Base-by-base conservation (phyloP, 441 rosid genomes). In the Rhodomyrtus psidioides region DNA sequence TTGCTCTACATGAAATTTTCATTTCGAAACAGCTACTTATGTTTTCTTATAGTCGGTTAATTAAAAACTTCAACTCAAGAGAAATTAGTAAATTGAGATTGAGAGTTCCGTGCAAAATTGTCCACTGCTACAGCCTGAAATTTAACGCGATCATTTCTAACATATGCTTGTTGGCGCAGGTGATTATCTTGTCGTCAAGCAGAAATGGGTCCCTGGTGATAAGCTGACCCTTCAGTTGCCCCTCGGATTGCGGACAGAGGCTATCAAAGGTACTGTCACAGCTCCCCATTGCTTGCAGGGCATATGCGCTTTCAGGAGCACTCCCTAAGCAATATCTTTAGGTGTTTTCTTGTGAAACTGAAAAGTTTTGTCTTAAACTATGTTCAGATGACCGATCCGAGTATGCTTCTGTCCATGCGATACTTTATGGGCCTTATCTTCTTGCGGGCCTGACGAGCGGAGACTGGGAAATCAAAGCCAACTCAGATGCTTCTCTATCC, bases 401-500 rank as follows among this genome's bases (percentile, higher is more conserved):
- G 42, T 93, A 92, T 85, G 90, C 94, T 86, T 95, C 99, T 3
- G 53, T 97, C 81, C 93, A 91, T 75, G 98, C 98, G 7, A 94
- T 97, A 86, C 95, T 97, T 7, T 97, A 92, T 84, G 98, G 99
- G 12, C 99, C 97, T 15, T 94, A 95, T 88, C 92, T 95, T 84
- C 96, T 97, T 85, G 95, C 93, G 4, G 98, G 98, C 44, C 92
- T 88, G 84, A 92, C 93, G 6, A 88, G 84, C 55, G 96, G 91
- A 44, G 96, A 95, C 74, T 94, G 97, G 98, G 93, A 94, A 89
- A 86, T 94, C 86, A 90, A 90, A 86, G 83, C 95, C 54, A 90
- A 86, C 44, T 86, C 94, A 26, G 86, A 88, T 17, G 83, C 44
- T 59, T 87, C 93, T 58, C 85, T 87, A 85, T 90, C 90, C 1